Evolutionary conservation across 805 yeast genomes (phyloP).

Genomic region (Candida germanica): DNA sequence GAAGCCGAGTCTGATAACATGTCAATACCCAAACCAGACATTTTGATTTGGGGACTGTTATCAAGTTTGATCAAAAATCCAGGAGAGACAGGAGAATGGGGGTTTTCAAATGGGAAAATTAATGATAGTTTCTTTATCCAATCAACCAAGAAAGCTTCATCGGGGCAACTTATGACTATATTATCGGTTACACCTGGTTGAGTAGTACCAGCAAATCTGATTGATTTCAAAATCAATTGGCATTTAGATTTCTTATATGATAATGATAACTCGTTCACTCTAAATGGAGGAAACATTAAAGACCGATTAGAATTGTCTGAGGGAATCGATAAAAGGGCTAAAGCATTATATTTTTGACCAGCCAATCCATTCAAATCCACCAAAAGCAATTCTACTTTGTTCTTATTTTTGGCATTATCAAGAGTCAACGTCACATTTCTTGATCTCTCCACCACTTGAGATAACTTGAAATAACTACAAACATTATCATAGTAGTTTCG

Average conservation of each 20-base stretch:
- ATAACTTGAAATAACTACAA: conserved; percentile 35
- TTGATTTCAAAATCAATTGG: conserved; percentile 15
- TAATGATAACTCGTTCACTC: conserved; percentile 18
- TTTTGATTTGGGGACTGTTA: conserved; percentile 12
- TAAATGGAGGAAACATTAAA: conserved; percentile 41
- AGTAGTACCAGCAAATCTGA: conserved; percentile 15
- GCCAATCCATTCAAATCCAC: conserved; percentile 26
- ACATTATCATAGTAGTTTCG: conserved; percentile 19
- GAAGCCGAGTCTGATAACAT: conserved; percentile 15
- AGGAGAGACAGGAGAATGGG: conserved; percentile 20
- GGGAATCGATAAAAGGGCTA: conserved; percentile 32
- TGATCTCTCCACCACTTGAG: conserved; percentile 36
- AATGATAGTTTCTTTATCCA: conserved; percentile 32
- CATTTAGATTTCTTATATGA: conserved; percentile 13
- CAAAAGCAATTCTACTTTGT: conserved; percentile 30
- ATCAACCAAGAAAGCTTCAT: conserved; percentile 16
- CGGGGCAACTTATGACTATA: conserved; percentile 15
- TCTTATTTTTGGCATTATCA: conserved; percentile 13
- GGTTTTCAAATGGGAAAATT: conserved; percentile 32
- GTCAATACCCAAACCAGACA: conserved; percentile 36
- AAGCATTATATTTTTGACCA: conserved; percentile 26
- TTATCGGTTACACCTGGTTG: conserved; percentile 12
- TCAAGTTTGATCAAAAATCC: conserved; percentile 19
- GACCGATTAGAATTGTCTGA: conserved; percentile 22
- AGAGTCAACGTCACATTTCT: conserved; percentile 18